Evolutionary conservation across 192 early-diverging fungal genomes (phyloP).

Genomic region (Globomyces pollinis-pini): DNA sequence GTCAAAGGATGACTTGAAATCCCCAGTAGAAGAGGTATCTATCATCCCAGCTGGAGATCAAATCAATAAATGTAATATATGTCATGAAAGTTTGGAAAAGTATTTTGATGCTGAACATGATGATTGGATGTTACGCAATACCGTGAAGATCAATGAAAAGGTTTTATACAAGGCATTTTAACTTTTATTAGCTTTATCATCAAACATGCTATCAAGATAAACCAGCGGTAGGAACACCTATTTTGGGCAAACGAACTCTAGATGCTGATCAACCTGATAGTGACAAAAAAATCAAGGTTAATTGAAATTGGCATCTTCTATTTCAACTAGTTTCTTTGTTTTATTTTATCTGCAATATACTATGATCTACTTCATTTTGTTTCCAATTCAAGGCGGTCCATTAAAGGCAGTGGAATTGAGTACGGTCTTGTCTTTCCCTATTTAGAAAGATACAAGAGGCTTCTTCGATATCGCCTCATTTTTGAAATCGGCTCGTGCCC

Average conservation of each 20-base stretch:
- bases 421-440: no score
- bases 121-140: conserved; percentile 48
- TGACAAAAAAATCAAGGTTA: conserved; percentile 2
- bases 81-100: conserved; percentile 44
- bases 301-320: no score
- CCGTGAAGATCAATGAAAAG: conserved; percentile 23
- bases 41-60: conserved; percentile 28
- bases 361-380: no score
- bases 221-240: neutral
- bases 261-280: neutral
- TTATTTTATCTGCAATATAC: no score
- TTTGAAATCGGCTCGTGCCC: no score
- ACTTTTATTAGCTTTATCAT: neutral
- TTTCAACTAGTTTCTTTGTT: no score
- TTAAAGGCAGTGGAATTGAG: no score
- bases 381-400: no score
- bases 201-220: conserved; percentile 8
- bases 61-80: conserved; percentile 34
- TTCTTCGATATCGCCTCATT: no score
- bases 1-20: conserved; percentile 1
- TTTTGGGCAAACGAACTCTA: neutral
- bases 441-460: no score
- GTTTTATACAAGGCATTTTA: conserved; percentile 15
- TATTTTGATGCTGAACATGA: conserved; percentile 50
- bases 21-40: conserved; percentile 15